Percentiles rank a stretch among this genome's conserved stretches.
Evolutionary conservation across 345 rosid species (phyloP).

Genomic region (Lumnitzera racemosa): DNA sequence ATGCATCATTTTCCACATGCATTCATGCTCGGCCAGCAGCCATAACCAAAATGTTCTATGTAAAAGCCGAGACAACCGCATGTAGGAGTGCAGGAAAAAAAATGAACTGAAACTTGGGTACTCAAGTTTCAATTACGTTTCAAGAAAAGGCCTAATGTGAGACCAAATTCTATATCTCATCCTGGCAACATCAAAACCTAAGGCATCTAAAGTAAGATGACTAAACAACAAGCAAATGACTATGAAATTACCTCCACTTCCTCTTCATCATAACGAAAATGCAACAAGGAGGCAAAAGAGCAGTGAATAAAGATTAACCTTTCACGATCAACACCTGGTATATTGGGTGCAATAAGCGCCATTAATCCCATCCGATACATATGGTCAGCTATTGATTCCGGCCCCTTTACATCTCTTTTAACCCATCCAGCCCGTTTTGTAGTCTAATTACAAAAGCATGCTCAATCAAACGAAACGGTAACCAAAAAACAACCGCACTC

Average conservation of each 20-base stretch:
- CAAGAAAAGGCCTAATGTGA: background rate
- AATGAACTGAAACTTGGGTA: background rate
- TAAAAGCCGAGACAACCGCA: too few species aligned
- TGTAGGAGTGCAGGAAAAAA: background rate
- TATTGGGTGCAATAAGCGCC: slow-evolving; percentile 71
- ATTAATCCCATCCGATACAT: slow-evolving; percentile 96
- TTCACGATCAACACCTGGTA: slow-evolving; percentile 78
- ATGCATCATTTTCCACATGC: too few species aligned
- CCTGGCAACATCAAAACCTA: background rate
- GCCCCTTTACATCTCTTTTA: slow-evolving; percentile 54
- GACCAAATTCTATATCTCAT: too few species aligned
- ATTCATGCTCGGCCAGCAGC: too few species aligned
- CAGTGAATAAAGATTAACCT: slow-evolving; percentile 33
- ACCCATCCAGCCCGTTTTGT: slow-evolving; percentile 96
- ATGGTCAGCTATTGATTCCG: slow-evolving; percentile 89
- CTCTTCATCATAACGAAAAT: background rate
- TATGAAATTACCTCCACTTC: too few species aligned
- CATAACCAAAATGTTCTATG: too few species aligned
- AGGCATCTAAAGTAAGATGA: background rate
- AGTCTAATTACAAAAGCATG: slow-evolving; percentile 31
- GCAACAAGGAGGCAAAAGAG: background rate
- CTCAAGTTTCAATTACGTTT: background rate
- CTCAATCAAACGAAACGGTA: too few species aligned
- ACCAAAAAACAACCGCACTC: too few species aligned
- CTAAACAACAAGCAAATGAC: too few species aligned